These are phyloP conservation scores for Neofusicoccum sp. DNA, from an alignment of 2,329 filamentous ascomycete genomes.

Conservation along the genomic window DNA sequence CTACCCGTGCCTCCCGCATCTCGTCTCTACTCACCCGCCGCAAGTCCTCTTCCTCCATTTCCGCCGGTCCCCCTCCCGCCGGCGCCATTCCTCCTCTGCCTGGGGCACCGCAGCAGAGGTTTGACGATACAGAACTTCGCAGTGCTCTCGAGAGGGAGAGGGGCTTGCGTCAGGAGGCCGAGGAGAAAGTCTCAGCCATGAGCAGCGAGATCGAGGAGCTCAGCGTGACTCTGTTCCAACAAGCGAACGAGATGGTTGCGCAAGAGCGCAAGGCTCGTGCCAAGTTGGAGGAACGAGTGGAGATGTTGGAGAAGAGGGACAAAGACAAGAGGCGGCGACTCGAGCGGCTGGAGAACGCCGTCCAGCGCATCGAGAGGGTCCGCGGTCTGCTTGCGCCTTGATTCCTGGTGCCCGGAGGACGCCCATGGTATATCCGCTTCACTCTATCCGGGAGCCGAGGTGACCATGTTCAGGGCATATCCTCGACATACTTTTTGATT, in stretches of 20 bases:
- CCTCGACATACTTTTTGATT: too few relatives aligned
- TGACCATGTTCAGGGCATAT: not conserved
- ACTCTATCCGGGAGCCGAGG: not conserved
- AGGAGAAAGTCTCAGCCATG: slow-evolving; percentile 64
- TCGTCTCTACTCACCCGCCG: slow-evolving; percentile 44
- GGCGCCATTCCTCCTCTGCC: slow-evolving; percentile 34
- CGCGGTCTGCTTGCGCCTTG: slow-evolving; percentile 54
- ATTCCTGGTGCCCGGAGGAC: not conserved
- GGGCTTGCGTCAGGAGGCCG: slow-evolving; percentile 64
- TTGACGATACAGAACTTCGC: slow-evolving; percentile 58
- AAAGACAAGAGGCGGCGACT: slow-evolving; percentile 66
- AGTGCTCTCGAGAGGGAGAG: slow-evolving; percentile 66
- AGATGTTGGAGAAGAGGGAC: slow-evolving; percentile 67
- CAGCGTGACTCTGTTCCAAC: slow-evolving; percentile 71
- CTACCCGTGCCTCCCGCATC: slow-evolving; percentile 39
- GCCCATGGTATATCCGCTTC: not conserved
- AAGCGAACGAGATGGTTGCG: slow-evolving; percentile 87
- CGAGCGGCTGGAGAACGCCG: slow-evolving; percentile 68
- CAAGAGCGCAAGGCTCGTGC: slow-evolving; percentile 69
- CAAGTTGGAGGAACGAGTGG: slow-evolving; percentile 68
- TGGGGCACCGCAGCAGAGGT: slow-evolving; percentile 23
- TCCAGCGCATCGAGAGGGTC: slow-evolving; percentile 69
- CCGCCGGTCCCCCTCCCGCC: slow-evolving; percentile 32
- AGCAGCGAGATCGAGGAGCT: slow-evolving; percentile 76
- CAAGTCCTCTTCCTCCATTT: slow-evolving; percentile 13